Evolutionary conservation across 2,329 filamentous ascomycete genomes (phyloP).

Genomic region (Eutypa lata): DNA sequence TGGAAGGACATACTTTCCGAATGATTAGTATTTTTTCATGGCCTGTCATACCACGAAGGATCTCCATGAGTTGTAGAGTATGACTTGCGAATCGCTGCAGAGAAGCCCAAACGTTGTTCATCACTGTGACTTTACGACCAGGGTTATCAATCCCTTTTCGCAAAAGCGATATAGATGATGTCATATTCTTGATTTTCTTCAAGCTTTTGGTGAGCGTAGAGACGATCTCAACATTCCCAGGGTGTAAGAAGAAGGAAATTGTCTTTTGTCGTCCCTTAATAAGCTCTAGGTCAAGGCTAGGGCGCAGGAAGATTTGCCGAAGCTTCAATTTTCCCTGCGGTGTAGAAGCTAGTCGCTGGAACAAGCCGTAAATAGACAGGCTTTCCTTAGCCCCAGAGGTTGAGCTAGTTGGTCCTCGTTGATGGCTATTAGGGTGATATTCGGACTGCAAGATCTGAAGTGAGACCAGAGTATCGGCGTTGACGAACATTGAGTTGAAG

Average conservation of each 20-base stretch:
- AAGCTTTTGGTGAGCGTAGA: conserved; percentile 58
- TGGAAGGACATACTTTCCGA: conserved; percentile 43
- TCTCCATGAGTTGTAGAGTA: conserved; percentile 65
- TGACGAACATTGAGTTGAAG: conserved; percentile 68
- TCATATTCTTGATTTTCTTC: conserved; percentile 73
- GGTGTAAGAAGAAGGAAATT: conserved; percentile 62
- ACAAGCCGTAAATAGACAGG: conserved; percentile 80
- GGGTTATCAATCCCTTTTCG: conserved; percentile 70
- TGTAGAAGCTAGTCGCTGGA: conserved; percentile 71
- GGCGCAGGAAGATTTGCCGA: conserved; percentile 78
- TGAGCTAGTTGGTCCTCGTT: conserved; percentile 62
- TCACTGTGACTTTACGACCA: conserved; percentile 48
- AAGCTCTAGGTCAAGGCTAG: conserved; percentile 63
- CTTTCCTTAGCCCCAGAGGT: conserved; percentile 71
- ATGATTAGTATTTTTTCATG: conserved; percentile 50
- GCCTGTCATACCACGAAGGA: conserved; percentile 54
- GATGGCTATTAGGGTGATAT: conserved; percentile 76
- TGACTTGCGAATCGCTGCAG: conserved; percentile 69
- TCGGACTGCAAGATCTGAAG: conserved; percentile 85
- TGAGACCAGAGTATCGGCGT: conserved; percentile 73
- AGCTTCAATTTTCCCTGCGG: conserved; percentile 73
- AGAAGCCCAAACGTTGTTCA: conserved; percentile 69
- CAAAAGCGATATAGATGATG: conserved; percentile 64
- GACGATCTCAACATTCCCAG: conserved; percentile 61
- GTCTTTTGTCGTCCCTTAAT: conserved; percentile 72